phyloP scores from a whole-genome alignment of 1,139 yeast genomes.

The Barnettozyma hawaiiensis region DNA sequence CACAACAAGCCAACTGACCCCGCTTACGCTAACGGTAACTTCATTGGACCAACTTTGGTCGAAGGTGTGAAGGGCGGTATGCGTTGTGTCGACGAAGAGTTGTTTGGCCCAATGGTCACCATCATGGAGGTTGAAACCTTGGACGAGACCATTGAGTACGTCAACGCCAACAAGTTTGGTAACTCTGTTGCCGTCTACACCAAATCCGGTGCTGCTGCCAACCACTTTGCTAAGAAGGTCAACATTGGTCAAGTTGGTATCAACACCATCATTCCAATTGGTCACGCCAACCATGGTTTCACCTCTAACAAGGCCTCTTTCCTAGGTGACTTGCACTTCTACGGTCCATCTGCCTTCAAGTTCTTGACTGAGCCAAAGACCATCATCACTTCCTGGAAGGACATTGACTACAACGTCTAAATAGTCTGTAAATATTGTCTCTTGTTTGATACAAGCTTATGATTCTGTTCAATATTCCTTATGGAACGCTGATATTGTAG shows the following conservation, averaged over 20 bases:
- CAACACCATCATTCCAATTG: constrained; percentile 26
- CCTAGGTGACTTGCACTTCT: constrained; percentile 28
- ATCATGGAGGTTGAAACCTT: constrained; percentile 24
- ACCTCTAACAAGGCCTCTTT: constrained; percentile 28
- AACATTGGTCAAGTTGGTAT: constrained; percentile 27
- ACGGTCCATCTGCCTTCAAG: constrained; percentile 27
- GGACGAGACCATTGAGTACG: constrained; percentile 25
- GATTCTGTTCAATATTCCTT: not conserved
- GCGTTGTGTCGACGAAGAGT: constrained; percentile 30
- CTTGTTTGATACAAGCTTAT: not conserved
- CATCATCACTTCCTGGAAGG: constrained; percentile 26
- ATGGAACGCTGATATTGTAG: too few species aligned
- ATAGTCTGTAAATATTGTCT: not conserved
- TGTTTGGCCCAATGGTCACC: constrained; percentile 28
- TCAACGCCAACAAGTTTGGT: constrained; percentile 27
- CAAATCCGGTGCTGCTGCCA: constrained; percentile 26
- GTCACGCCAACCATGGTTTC: constrained; percentile 27
- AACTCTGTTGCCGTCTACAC: constrained; percentile 27
- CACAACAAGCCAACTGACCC: constrained; percentile 23
- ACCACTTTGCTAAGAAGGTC: constrained; percentile 21
- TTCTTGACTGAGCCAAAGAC: constrained; percentile 28
- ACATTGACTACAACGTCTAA: constrained; percentile 15
- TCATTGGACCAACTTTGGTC: constrained; percentile 28
- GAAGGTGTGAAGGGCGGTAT: constrained; percentile 23
- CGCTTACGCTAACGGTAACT: constrained; percentile 25